Conservation (phyloP, 129 eudicot species). For the Pittosporum tobira region DNA sequence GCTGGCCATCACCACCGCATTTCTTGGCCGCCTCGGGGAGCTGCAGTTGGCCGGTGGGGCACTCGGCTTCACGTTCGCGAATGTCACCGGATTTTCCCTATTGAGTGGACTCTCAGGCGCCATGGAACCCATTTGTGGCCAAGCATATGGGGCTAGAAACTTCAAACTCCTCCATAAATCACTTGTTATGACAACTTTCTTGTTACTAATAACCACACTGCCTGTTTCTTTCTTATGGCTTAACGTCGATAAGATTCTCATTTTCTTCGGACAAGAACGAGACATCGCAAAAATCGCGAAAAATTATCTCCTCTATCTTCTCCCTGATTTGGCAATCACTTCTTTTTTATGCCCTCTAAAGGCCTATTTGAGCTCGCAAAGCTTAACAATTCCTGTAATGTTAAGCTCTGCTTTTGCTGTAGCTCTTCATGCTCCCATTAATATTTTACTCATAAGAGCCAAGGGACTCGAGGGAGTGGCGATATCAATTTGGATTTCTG, state of each 20-base stretch:
- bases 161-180: conserved; percentile 70
- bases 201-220: conserved; percentile 38
- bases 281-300: conserved; percentile 47
- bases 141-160: conserved; percentile 84
- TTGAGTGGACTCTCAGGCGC: conserved; percentile 63
- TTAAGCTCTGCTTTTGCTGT: conserved; percentile 50
- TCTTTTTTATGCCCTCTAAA: conserved; percentile 68
- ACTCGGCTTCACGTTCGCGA: conserved; percentile 73
- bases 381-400: conserved; percentile 64
- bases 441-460: conserved; percentile 37
- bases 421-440: conserved; percentile 57
- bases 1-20: conserved; percentile 66
- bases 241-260: conserved; percentile 54
- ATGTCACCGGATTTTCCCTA: conserved; percentile 80
- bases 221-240: conserved; percentile 71
- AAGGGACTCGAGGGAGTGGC: conserved; percentile 70
- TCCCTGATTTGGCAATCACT: conserved; percentile 64
- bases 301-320: conserved; percentile 48
- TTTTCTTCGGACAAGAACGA: conserved; percentile 60
- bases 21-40: conserved; percentile 84
- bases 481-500: conserved; percentile 77
- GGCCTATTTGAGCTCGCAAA: conserved; percentile 69
- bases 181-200: conserved; percentile 48
- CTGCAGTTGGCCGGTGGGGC: conserved; percentile 74
- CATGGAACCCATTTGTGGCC: conserved; percentile 97